Percentiles rank a stretch among this genome's conserved stretches.
These are phyloP conservation scores for Pseudozyma flocculosa DNA, from an alignment of 1,284 basidiomycete genomes.

Conservation along the genomic window DNA sequence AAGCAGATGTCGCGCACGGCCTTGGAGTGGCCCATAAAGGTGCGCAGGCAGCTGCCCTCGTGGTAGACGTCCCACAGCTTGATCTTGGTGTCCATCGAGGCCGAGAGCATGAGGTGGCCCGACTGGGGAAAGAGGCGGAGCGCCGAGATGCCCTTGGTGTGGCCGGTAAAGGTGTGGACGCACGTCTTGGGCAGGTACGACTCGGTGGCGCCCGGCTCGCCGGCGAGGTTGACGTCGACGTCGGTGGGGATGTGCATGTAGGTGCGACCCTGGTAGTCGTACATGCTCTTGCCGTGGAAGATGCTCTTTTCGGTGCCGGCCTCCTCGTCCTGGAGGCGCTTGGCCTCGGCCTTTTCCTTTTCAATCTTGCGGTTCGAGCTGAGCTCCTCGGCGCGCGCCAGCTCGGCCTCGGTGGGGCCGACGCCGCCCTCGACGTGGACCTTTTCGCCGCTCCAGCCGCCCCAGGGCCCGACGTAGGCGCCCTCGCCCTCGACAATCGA, in stretches of 20 bases:
- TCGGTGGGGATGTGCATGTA: conserved; percentile 88
- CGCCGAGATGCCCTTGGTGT: conserved; percentile 93
- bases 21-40: conserved; percentile 94
- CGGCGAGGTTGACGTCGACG: conserved; percentile 68
- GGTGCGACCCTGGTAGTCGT: conserved; percentile 96
- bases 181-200: conserved; percentile 92
- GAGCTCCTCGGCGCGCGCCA: conserved; percentile 67
- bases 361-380: conserved; percentile 66
- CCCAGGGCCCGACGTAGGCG: conserved; percentile 95
- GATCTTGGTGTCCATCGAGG: conserved; percentile 97
- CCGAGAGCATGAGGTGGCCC: conserved; percentile 88
- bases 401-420: conserved; percentile 64
- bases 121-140: conserved; percentile 88
- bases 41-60: conserved; percentile 91
- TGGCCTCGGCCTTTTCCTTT: conserved; percentile 64
- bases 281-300: conserved; percentile 95
- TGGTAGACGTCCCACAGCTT: conserved; percentile 99
- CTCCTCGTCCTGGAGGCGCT: conserved; percentile 73
- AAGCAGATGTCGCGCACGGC: conserved; percentile 95
- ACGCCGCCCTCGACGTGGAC: conserved; percentile 45
- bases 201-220: conserved; percentile 81
- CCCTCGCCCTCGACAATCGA: conserved; percentile 64
- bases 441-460: conserved; percentile 83
- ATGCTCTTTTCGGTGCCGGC: conserved; percentile 85
- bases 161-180: conserved; percentile 96